These are phyloP conservation scores for Polytrichum commune DNA, from an alignment of 225 moss, liverwort and hornwort species.

Conservation along the genomic window DNA sequence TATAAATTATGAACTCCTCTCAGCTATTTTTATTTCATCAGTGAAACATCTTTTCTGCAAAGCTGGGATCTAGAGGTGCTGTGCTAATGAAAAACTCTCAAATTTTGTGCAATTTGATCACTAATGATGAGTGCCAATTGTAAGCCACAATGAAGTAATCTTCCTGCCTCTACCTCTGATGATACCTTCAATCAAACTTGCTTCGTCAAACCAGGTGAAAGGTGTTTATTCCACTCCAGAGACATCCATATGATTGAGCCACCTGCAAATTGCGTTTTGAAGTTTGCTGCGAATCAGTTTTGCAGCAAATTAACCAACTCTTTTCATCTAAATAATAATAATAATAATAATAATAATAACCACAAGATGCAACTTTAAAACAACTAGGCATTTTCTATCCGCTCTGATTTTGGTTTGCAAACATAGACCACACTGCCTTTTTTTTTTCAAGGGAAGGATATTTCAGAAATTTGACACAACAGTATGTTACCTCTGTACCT, in stretches of 20 bases:
- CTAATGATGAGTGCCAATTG: too few species aligned
- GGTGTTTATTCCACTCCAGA: slow-evolving; percentile 63
- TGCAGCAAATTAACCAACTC: not conserved
- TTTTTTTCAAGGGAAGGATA: too few species aligned
- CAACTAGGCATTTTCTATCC: not conserved
- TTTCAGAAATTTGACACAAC: too few species aligned
- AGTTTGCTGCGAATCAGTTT: not conserved
- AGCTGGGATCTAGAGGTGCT: too few species aligned
- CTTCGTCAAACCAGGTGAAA: slow-evolving; percentile 16
- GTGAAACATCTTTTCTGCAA: too few species aligned
- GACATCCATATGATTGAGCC: slow-evolving; percentile 86
- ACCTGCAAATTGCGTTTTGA: slow-evolving; percentile 35
- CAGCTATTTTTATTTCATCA: too few species aligned
- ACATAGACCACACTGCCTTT: not conserved
- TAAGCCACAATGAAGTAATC: too few species aligned
- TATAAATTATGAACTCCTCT: too few species aligned
- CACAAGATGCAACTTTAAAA: not conserved
- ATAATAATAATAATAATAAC: not conserved
- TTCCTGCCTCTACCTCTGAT: too few species aligned
- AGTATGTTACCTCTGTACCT: too few species aligned
- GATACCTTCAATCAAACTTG: slow-evolving; percentile 12
- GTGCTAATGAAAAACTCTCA: too few species aligned
- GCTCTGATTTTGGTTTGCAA: not conserved
- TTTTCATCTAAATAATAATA: not conserved
- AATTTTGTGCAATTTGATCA: too few species aligned